Conservation (phyloP, 2,329 filamentous ascomycete genomes). For the Beauveria scarabaeidicola region DNA sequence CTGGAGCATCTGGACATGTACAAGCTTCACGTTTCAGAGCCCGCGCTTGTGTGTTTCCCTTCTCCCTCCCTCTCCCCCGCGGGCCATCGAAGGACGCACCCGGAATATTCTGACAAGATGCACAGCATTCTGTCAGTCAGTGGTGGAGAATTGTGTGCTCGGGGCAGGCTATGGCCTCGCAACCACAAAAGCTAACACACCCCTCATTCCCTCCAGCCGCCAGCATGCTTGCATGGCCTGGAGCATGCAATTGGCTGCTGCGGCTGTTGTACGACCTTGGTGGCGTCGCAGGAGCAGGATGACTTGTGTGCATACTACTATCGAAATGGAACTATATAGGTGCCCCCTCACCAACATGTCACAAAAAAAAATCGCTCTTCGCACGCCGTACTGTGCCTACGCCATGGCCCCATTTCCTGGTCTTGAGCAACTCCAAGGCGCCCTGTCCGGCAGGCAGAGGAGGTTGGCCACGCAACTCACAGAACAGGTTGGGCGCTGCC, state of each 20-base stretch:
- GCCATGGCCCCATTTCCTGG: slow-evolving; percentile 3
- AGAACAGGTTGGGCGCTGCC: not conserved
- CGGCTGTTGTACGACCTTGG: slow-evolving; percentile 7
- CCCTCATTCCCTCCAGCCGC: slow-evolving; percentile 4
- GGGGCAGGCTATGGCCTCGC: not conserved
- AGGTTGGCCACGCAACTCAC: not conserved
- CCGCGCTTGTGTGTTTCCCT: slow-evolving; percentile 1
- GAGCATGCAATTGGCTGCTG: slow-evolving; percentile 2
- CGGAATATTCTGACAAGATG: slow-evolving; percentile 9
- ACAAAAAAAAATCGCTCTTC: slow-evolving; percentile 10
- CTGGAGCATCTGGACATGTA: not conserved
- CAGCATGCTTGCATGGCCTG: slow-evolving; percentile 4
- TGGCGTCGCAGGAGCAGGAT: slow-evolving; percentile 9
- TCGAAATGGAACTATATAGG: slow-evolving; percentile 11
- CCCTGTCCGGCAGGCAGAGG: slow-evolving; percentile 2
- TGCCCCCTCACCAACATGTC: slow-evolving; percentile 9
- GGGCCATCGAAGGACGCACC: slow-evolving; percentile 10
- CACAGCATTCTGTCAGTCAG: slow-evolving; percentile 10
- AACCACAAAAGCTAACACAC: not conserved
- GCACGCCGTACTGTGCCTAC: slow-evolving; percentile 2
- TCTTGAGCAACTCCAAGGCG: slow-evolving; percentile 8
- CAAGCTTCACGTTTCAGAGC: slow-evolving; percentile 3
- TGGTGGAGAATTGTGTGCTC: slow-evolving; percentile 7
- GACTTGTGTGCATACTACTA: slow-evolving; percentile 8
- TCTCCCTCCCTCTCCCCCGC: not conserved